Evolutionary conservation across 108 stramenopile genomes (phyloP).

Genomic region (Skeletonema potamos): DNA sequence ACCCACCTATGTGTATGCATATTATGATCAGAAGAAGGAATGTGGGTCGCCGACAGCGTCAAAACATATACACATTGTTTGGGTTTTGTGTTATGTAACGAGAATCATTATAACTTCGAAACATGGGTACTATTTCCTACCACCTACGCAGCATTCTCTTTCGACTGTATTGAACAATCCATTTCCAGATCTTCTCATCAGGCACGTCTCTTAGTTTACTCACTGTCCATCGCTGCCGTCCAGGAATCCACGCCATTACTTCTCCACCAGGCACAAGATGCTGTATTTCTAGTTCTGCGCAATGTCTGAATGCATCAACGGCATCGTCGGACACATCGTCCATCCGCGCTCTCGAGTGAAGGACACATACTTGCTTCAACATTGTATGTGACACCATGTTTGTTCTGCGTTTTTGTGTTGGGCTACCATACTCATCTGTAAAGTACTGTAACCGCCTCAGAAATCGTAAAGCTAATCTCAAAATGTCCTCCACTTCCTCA

Average conservation of each 20-base stretch:
- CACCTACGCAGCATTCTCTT: constrained; percentile 4
- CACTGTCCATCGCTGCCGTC: constrained; percentile 1
- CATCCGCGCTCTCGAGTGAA: neutral
- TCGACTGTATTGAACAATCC: constrained; percentile 11
- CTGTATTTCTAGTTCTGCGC: constrained; percentile 6
- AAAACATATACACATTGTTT: neutral
- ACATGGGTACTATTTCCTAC: neutral
- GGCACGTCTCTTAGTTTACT: constrained; percentile 6
- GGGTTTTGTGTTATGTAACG: neutral
- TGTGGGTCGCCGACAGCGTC: neutral
- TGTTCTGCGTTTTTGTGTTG: neutral
- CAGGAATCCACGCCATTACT: constrained; percentile 3
- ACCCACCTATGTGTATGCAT: neutral
- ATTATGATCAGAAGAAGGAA: neutral
- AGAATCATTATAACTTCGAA: neutral
- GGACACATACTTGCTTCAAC: neutral
- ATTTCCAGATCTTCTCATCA: constrained; percentile 11
- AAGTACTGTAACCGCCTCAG: constrained; percentile 1
- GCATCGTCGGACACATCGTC: constrained; percentile 4
- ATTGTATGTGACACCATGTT: constrained; percentile 5
- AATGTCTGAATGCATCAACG: neutral
- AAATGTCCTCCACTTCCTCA: constrained; percentile 2
- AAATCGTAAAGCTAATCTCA: neutral
- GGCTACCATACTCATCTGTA: neutral
- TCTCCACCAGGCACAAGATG: constrained; percentile 1